These are phyloP conservation scores for Porodaedalea pini DNA, from an alignment of 1,284 basidiomycete species.

Conservation along the genomic window DNA sequence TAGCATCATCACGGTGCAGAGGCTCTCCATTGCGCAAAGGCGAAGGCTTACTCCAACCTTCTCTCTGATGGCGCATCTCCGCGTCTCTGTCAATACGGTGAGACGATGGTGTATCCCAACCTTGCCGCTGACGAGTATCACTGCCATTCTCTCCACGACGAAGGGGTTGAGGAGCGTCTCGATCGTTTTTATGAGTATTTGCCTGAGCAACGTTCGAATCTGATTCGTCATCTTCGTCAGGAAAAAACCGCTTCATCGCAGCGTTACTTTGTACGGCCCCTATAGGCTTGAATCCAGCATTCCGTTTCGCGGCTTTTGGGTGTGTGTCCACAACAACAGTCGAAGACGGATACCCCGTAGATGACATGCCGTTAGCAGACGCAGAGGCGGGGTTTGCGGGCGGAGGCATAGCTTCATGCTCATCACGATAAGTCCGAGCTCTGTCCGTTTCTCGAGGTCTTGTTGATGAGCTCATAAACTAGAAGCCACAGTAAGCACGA, in stretches of 20 bases:
- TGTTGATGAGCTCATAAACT: conserved; percentile 11
- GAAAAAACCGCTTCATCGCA: conserved; percentile 31
- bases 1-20: not conserved
- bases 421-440: conserved; percentile 19
- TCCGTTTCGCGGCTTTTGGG: conserved; percentile 7
- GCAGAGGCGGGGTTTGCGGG: conserved; percentile 21
- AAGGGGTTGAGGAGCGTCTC: not conserved
- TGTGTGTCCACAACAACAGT: conserved; percentile 6
- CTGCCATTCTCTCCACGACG: not conserved
- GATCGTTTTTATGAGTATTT: not conserved
- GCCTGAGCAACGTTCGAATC: not conserved
- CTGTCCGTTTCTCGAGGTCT: not conserved
- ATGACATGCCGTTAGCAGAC: conserved; percentile 11
- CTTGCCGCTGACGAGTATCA: not conserved
- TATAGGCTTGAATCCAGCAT: conserved; percentile 21
- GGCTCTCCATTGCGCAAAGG: not conserved
- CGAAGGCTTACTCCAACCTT: not conserved
- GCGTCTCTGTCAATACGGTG: not conserved
- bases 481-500: not conserved
- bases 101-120: not conserved
- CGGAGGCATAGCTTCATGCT: conserved; percentile 28
- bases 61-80: not conserved
- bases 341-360: not conserved
- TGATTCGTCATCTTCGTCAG: conserved; percentile 31
- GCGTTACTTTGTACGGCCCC: conserved; percentile 12